phyloP scores from a whole-genome alignment of 1,284 basidiomycete genomes.

The Pyrrhoderma noxium region DNA sequence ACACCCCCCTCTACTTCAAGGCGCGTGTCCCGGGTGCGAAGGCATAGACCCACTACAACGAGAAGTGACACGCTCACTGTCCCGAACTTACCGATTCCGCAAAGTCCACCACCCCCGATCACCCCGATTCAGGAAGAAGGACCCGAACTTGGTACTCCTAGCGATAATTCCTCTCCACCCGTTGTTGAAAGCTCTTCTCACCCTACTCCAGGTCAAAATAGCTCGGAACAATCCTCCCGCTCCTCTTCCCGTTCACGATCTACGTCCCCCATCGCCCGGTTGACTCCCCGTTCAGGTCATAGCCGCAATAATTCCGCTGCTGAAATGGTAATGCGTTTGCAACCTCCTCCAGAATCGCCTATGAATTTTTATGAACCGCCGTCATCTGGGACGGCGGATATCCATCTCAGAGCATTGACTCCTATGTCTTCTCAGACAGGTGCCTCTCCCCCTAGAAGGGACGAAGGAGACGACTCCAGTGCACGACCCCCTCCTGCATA shows the following conservation, averaged over 20 bases:
- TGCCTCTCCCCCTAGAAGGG: slow-evolving; percentile 18
- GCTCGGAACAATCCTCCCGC: slow-evolving; percentile 38
- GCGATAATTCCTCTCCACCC: slow-evolving; percentile 38
- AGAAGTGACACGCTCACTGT: slow-evolving; percentile 34
- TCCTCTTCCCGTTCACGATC: slow-evolving; percentile 32
- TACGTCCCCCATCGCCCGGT: slow-evolving; percentile 26
- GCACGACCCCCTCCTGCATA: slow-evolving; percentile 71
- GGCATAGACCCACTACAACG: slow-evolving; percentile 34
- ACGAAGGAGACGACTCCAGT: slow-evolving; percentile 24
- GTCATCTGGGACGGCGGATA: slow-evolving; percentile 74
- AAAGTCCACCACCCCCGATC: slow-evolving; percentile 68
- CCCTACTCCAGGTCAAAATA: slow-evolving; percentile 25
- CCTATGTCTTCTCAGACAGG: slow-evolving; percentile 18
- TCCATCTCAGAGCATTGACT: slow-evolving; percentile 63
- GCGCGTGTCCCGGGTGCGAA: slow-evolving; percentile 51
- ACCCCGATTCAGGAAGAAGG: slow-evolving; percentile 66
- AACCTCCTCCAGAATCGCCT: slow-evolving; percentile 70
- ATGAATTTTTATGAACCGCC: slow-evolving; percentile 60
- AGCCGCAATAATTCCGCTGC: slow-evolving; percentile 25
- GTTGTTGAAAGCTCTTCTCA: slow-evolving; percentile 28
- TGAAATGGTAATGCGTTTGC: slow-evolving; percentile 59
- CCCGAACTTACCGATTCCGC: slow-evolving; percentile 31
- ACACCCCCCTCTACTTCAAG: slow-evolving; percentile 42
- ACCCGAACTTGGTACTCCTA: slow-evolving; percentile 43
- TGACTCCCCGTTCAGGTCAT: slow-evolving; percentile 32